These are phyloP conservation scores for Jaltomata sinuosa DNA, from an alignment of 257 asterid genomes.

Conservation along the genomic window DNA sequence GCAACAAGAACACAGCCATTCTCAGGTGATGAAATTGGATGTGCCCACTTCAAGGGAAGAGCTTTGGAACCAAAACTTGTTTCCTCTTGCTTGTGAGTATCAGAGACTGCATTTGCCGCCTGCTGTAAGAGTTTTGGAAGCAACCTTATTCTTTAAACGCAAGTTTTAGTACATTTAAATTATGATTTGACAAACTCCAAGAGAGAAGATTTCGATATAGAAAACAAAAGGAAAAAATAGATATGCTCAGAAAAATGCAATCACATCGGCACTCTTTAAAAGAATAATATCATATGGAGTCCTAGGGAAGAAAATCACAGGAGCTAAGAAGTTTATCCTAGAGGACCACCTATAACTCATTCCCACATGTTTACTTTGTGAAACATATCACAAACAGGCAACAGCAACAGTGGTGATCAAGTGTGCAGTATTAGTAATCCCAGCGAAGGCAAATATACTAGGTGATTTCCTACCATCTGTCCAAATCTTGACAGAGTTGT, in stretches of 20 bases:
- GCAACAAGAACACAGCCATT: slow-evolving; percentile 91
- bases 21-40: slow-evolving; percentile 92
- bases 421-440: neutral
- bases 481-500: neutral
- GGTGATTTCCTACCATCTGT: neutral
- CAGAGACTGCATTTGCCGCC: slow-evolving; percentile 47
- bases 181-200: neutral
- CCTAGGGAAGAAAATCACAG: neutral
- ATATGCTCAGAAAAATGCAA: neutral
- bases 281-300: neutral
- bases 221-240: neutral
- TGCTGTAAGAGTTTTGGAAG: slow-evolving; percentile 18
- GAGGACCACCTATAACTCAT: neutral
- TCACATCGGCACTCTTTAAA: neutral
- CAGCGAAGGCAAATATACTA: neutral
- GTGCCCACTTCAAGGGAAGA: slow-evolving; percentile 91
- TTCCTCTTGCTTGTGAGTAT: slow-evolving; percentile 29
- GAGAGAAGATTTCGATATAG: neutral
- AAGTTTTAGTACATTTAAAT: neutral
- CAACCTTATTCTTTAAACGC: neutral
- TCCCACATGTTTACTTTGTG: neutral
- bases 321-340: neutral
- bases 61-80: slow-evolving; percentile 25
- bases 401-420: neutral
- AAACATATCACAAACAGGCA: neutral